Evolutionary conservation across 495 filamentous ascomycete genomes (phyloP).

Genomic region (Venustampulla echinocandica): DNA sequence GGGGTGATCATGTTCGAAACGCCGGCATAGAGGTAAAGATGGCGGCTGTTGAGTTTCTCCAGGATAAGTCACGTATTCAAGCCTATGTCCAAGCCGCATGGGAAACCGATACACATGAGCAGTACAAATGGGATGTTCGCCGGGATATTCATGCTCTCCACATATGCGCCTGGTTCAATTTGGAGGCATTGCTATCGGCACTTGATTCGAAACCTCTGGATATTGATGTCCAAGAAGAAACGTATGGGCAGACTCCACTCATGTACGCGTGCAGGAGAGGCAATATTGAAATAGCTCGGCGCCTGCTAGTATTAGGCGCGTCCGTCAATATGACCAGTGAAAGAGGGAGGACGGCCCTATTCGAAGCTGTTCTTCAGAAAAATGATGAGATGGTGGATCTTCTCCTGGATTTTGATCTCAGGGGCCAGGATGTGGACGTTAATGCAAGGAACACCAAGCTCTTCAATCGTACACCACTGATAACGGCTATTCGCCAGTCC

Average conservation of each 20-base stretch:
- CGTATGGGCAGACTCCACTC: slow-evolving; percentile 24
- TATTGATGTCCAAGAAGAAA: slow-evolving; percentile 19
- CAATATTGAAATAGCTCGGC: slow-evolving; percentile 11
- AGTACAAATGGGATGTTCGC: slow-evolving; percentile 25
- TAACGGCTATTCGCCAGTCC: slow-evolving; percentile 8
- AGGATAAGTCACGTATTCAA: slow-evolving; percentile 9
- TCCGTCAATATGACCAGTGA: slow-evolving; percentile 16
- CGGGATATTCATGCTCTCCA: slow-evolving; percentile 21
- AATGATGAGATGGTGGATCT: slow-evolving; percentile 1
- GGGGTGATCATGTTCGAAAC: slow-evolving; percentile 24
- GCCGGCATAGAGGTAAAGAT: slow-evolving; percentile 6
- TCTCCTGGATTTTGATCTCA: neutral
- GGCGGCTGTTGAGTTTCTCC: slow-evolving; percentile 12
- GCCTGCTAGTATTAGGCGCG: slow-evolving; percentile 19
- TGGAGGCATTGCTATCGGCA: slow-evolving; percentile 9
- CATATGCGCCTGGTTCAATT: slow-evolving; percentile 26
- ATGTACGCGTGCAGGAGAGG: slow-evolving; percentile 26
- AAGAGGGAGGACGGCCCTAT: slow-evolving; percentile 17
- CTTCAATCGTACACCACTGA: slow-evolving; percentile 13
- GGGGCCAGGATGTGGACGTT: neutral
- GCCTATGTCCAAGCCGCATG: slow-evolving; percentile 25
- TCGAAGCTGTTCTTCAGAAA: slow-evolving; percentile 19
- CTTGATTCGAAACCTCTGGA: slow-evolving; percentile 7
- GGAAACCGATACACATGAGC: slow-evolving; percentile 15
- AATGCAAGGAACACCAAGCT: neutral